phyloP scores from a whole-genome alignment of 2,329 filamentous ascomycete genomes.

The Sclerotinia trifoliorum region DNA sequence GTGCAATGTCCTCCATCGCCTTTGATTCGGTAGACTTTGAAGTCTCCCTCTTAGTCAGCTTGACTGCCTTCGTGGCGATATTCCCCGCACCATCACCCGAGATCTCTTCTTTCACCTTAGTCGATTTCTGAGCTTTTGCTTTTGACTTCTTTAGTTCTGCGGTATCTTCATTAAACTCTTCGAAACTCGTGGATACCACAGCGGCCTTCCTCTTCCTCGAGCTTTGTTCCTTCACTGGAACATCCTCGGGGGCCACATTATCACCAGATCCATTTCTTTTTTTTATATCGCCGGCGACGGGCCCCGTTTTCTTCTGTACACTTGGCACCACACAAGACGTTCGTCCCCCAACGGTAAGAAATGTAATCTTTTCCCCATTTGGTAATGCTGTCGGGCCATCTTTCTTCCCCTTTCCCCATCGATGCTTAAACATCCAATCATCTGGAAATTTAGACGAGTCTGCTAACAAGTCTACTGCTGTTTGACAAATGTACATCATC shows the following conservation, averaged over 20 bases:
- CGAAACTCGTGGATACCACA: not conserved
- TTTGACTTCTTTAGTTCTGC: not conserved
- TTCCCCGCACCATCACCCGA: not conserved
- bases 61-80: not conserved
- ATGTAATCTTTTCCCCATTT: conserved; percentile 80
- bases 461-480: conserved; percentile 73
- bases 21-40: conserved; percentile 20
- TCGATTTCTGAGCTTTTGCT: not conserved
- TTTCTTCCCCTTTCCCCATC: conserved; percentile 89
- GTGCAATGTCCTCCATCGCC: conserved; percentile 3
- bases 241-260: conserved; percentile 36
- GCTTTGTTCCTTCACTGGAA: not conserved
- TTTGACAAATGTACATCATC: conserved; percentile 76
- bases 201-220: conserved; percentile 20
- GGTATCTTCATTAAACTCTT: conserved; percentile 2
- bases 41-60: conserved; percentile 21
- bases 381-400: conserved; percentile 65
- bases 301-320: conserved; percentile 72
- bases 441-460: conserved; percentile 83
- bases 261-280: conserved; percentile 44
- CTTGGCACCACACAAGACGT: conserved; percentile 87
- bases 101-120: not conserved
- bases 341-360: conserved; percentile 84
- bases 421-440: conserved; percentile 83
- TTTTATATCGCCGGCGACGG: conserved; percentile 35